Conservation (phyloP, 2,329 filamentous ascomycete genomes). For the Trichoderma gracile region DNA sequence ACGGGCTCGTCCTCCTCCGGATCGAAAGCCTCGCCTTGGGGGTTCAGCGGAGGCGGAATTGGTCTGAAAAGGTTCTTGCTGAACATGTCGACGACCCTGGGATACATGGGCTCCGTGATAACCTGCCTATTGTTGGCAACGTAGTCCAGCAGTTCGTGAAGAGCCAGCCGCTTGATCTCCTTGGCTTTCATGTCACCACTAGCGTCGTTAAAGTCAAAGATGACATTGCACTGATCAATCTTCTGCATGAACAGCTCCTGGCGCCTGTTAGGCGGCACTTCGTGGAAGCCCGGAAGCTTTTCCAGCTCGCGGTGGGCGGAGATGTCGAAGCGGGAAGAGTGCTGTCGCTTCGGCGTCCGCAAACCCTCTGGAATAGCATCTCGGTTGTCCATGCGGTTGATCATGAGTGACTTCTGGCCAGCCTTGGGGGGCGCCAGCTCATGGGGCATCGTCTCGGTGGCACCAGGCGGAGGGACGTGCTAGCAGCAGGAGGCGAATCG, state of each 20-base stretch:
- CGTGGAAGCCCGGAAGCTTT: conserved; percentile 96
- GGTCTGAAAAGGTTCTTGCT: conserved; percentile 97
- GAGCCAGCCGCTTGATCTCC: conserved; percentile 94
- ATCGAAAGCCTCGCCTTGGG: conserved; percentile 96
- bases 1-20: conserved; percentile 98
- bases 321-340: conserved; percentile 96
- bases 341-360: conserved; percentile 91
- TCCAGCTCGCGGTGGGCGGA: conserved; percentile 95
- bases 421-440: conserved; percentile 93
- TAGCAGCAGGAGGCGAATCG: conserved; percentile 26
- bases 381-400: conserved; percentile 92
- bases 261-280: conserved; percentile 89
- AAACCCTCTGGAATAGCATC: conserved; percentile 89
- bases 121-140: conserved; percentile 98
- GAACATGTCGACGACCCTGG: conserved; percentile 98
- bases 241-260: conserved; percentile 99
- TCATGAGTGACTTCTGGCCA: conserved; percentile 81
- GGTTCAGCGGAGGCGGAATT: conserved; percentile 95
- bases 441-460: conserved; percentile 96
- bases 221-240: conserved; percentile 99
- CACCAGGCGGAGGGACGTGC: conserved; percentile 90
- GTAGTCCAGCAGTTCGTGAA: conserved; percentile 96
- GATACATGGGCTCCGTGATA: conserved; percentile 99
- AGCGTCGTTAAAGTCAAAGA: conserved; percentile 99
- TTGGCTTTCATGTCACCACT: conserved; percentile 99